Evolutionary conservation across 805 yeast genomes (phyloP).

Genomic region (Wickerhamiella siamensis): DNA sequence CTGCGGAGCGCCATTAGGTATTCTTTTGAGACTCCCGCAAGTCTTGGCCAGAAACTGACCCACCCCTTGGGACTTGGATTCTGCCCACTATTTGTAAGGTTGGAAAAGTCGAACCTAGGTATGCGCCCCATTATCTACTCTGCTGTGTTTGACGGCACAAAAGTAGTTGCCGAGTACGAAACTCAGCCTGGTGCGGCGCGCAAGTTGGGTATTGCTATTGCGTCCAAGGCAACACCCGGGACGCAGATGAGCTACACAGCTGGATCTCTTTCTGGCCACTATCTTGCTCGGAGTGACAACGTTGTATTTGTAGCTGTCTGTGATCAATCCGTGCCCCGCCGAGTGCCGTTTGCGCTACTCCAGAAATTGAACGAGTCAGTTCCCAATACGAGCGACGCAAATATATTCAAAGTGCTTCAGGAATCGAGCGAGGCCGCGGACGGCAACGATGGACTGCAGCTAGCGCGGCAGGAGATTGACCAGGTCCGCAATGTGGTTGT

Average conservation of each 20-base stretch:
- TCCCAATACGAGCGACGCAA: conserved; percentile 5
- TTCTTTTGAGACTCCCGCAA: too few species aligned
- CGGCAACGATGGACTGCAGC: conserved; percentile 17
- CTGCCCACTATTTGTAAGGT: too few species aligned
- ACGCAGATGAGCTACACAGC: conserved; percentile 12
- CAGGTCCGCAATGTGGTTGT: conserved; percentile 57
- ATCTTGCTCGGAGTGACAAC: conserved; percentile 4
- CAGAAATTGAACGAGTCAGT: conserved; percentile 12
- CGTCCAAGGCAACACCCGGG: conserved; percentile 12
- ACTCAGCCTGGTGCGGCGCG: conserved; percentile 1
- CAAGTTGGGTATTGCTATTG: conserved; percentile 13
- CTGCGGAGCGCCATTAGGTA: too few species aligned
- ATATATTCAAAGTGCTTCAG: conserved; percentile 11
- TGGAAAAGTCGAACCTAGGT: too few species aligned
- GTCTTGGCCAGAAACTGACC: too few species aligned
- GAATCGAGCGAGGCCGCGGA: conserved; percentile 3
- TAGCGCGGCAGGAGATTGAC: conserved; percentile 36
- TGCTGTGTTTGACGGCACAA: conserved; percentile 2
- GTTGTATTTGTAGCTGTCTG: conserved; percentile 10
- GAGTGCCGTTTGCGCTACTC: conserved; percentile 18
- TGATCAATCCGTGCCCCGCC: conserved; percentile 14
- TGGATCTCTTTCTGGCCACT: conserved; percentile 12
- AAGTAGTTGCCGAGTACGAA: conserved; percentile 3
- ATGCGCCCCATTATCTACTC: conserved; percentile 1
- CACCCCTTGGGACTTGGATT: too few species aligned